Conservation (phyloP, 2,329 filamentous ascomycete genomes). For the Venturia nashicola region DNA sequence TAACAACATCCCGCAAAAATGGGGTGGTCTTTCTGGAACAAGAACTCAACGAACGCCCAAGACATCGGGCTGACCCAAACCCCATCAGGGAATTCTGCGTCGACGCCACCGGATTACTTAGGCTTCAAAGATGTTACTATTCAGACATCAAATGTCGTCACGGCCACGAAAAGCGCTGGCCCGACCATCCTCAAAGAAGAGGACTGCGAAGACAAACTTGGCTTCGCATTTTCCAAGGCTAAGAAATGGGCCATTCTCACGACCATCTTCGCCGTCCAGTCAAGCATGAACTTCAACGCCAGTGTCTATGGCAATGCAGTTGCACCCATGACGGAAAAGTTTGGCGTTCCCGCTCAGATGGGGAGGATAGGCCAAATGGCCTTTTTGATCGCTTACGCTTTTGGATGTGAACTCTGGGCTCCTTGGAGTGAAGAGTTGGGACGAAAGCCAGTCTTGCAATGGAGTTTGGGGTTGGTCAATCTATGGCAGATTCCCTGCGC, state of each 20-base stretch:
- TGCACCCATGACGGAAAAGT: slow-evolving; percentile 31
- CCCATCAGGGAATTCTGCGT: background rate
- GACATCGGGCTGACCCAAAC: background rate
- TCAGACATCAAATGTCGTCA: background rate
- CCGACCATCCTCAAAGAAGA: slow-evolving; percentile 21
- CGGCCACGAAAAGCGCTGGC: background rate
- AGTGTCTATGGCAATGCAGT: slow-evolving; percentile 38
- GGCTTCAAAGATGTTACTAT: background rate
- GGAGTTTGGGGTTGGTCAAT: slow-evolving; percentile 40
- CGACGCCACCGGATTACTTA: background rate
- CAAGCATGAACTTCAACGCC: slow-evolving; percentile 43
- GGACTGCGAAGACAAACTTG: slow-evolving; percentile 31
- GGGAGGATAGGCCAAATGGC: slow-evolving; percentile 36
- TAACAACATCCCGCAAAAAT: background rate
- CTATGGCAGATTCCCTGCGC: slow-evolving; percentile 16
- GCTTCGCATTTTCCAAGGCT: slow-evolving; percentile 30
- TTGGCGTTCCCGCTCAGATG: slow-evolving; percentile 33
- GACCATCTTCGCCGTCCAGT: slow-evolving; percentile 40
- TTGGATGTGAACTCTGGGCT: slow-evolving; percentile 40
- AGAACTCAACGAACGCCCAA: background rate
- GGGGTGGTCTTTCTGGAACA: background rate
- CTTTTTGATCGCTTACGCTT: slow-evolving; percentile 41
- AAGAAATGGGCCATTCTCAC: slow-evolving; percentile 41
- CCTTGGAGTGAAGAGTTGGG: slow-evolving; percentile 44
- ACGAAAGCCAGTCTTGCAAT: slow-evolving; percentile 38